Percentiles rank a stretch among this genome's conserved stretches.
Conservation (phyloP, 2,329 filamentous ascomycete species). For the Orbilia ellipsospora region DNA sequence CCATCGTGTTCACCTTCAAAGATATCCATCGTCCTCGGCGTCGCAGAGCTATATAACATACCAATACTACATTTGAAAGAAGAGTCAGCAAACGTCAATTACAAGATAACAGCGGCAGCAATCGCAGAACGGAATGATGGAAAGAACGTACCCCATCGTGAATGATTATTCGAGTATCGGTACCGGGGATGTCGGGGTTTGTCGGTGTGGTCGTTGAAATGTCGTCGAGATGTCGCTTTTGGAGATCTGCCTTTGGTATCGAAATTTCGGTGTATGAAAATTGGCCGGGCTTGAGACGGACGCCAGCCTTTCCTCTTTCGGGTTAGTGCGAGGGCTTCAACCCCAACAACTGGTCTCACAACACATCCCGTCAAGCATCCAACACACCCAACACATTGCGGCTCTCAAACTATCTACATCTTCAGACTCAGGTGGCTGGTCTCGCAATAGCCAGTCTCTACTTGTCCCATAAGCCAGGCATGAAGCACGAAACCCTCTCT, state of each 20-base stretch:
- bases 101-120: slow-evolving; percentile 1
- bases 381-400: slow-evolving; percentile 24
- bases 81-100: slow-evolving; percentile 28
- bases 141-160: slow-evolving; percentile 52
- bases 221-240: slow-evolving; percentile 50
- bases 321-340: slow-evolving; percentile 52
- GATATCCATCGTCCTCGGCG: slow-evolving; percentile 3
- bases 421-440: too few relatives aligned
- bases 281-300: slow-evolving; percentile 14
- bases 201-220: slow-evolving; percentile 46
- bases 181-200: slow-evolving; percentile 17
- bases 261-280: slow-evolving; percentile 55
- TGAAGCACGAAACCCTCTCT: too few relatives aligned
- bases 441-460: too few relatives aligned
- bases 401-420: not conserved
- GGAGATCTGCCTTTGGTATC: slow-evolving; percentile 43
- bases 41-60: slow-evolving; percentile 39
- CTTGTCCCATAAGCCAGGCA: too few relatives aligned
- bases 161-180: slow-evolving; percentile 39
- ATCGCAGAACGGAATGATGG: not conserved
- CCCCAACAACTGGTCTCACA: slow-evolving; percentile 32
- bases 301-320: slow-evolving; percentile 27
- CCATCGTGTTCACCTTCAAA: slow-evolving; percentile 12
- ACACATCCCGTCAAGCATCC: slow-evolving; percentile 25
- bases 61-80: slow-evolving; percentile 35